These are phyloP conservation scores for Phaeosphaeriaceae sp. DNA, from an alignment of 2,329 filamentous ascomycete genomes.

Conservation along the genomic window DNA sequence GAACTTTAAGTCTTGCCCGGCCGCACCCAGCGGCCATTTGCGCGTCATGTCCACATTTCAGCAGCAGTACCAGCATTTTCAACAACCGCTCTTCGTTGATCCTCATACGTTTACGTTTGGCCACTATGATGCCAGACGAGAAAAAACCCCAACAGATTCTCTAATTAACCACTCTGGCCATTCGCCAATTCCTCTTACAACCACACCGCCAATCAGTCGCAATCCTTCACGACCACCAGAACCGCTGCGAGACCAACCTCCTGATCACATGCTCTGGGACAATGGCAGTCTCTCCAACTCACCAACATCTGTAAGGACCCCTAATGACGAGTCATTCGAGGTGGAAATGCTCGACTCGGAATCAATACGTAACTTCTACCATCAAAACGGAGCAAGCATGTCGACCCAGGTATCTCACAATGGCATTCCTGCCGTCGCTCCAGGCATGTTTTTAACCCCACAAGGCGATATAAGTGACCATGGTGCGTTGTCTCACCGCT, in stretches of 20 bases:
- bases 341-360: slow-evolving; percentile 41
- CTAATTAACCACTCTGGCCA: slow-evolving; percentile 41
- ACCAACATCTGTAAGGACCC: slow-evolving; percentile 44
- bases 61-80: slow-evolving; percentile 24
- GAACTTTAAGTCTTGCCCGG: slow-evolving; percentile 24
- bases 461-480: slow-evolving; percentile 31
- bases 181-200: slow-evolving; percentile 44
- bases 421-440: slow-evolving; percentile 28
- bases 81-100: slow-evolving; percentile 28
- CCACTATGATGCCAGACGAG: slow-evolving; percentile 32
- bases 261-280: slow-evolving; percentile 41
- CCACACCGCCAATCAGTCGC: slow-evolving; percentile 41
- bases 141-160: slow-evolving; percentile 45
- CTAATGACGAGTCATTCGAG: slow-evolving; percentile 42
- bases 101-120: slow-evolving; percentile 27
- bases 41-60: slow-evolving; percentile 41
- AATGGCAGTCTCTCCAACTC: slow-evolving; percentile 44
- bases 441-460: slow-evolving; percentile 26
- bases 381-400: slow-evolving; percentile 30
- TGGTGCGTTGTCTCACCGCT: slow-evolving; percentile 18
- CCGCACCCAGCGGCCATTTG: slow-evolving; percentile 26
- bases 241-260: slow-evolving; percentile 30
- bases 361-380: slow-evolving; percentile 35
- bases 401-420: slow-evolving; percentile 35
- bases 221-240: slow-evolving; percentile 40